Percentiles rank a stretch among this genome's conserved stretches.
phyloP scores from a whole-genome alignment of 768 basidiomycete genomes.

The Floccularia luteovirens region DNA sequence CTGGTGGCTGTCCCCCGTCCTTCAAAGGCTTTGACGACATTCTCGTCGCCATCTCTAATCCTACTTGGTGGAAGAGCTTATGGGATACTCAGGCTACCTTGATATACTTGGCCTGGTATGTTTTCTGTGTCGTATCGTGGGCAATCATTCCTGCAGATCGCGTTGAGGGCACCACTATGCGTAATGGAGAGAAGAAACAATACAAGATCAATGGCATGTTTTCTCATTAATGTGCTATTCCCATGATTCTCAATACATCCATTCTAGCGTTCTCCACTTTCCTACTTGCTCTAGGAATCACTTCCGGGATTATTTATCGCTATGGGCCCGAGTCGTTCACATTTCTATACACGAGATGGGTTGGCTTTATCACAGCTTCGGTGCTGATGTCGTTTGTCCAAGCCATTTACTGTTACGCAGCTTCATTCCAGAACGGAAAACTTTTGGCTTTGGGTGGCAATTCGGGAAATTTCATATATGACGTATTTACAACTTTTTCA shows the following conservation, averaged over 20 bases:
- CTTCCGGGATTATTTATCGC: constrained; percentile 59
- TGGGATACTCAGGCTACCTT: constrained; percentile 78
- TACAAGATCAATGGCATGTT: constrained; percentile 94
- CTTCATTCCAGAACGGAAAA: constrained; percentile 61
- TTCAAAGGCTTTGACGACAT: constrained; percentile 26
- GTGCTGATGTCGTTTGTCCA: constrained; percentile 74
- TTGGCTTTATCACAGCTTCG: constrained; percentile 82
- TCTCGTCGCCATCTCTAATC: constrained; percentile 34
- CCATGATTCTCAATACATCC: constrained; percentile 1
- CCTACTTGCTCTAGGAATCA: constrained; percentile 71
- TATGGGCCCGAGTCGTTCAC: constrained; percentile 79
- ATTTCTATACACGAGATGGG: constrained; percentile 87
- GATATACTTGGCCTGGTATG: constrained; percentile 85
- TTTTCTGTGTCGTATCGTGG: constrained; percentile 83
- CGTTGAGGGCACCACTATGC: constrained; percentile 61
- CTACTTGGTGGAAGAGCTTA: constrained; percentile 61
- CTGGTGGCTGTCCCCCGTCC: constrained; percentile 64
- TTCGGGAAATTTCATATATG: constrained; percentile 79
- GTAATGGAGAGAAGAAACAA: constrained; percentile 67
- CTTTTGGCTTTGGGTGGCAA: constrained; percentile 93
- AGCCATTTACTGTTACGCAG: constrained; percentile 59
- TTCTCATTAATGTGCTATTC: background rate
- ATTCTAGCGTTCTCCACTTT: constrained; percentile 83
- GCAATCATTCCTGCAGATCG: constrained; percentile 65
- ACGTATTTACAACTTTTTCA: constrained; percentile 44